Evolutionary conservation across 768 basidiomycete genomes (phyloP).

Genomic region (Boletus fagicola): DNA sequence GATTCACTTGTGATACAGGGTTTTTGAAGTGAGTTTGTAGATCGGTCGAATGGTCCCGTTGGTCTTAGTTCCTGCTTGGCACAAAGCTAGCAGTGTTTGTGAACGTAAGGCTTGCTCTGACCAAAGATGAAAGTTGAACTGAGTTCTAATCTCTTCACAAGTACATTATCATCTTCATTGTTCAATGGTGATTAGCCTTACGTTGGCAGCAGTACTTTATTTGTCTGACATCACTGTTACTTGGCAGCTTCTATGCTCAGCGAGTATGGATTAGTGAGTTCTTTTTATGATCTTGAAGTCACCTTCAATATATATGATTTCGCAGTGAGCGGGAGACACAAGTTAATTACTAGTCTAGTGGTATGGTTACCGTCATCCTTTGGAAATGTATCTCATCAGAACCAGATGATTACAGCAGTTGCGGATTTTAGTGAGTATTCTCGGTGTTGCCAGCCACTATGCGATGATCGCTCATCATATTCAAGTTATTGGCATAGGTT

Average conservation of each 20-base stretch:
- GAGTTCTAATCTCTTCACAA: neutral
- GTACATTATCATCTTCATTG: neutral
- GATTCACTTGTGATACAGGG: neutral
- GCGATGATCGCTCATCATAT: neutral
- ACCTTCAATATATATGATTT: neutral
- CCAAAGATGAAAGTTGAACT: neutral
- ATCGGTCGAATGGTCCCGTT: neutral
- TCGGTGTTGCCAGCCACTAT: neutral
- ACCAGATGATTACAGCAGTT: neutral
- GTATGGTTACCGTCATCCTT: neutral
- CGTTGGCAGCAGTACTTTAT: neutral
- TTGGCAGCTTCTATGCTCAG: slow-evolving; percentile 5
- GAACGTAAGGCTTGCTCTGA: neutral
- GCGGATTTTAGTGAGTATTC: neutral
- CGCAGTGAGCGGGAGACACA: slow-evolving; percentile 6
- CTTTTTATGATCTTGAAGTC: neutral
- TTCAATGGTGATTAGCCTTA: slow-evolving; percentile 3
- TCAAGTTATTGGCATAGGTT: slow-evolving; percentile 8
- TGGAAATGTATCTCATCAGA: neutral
- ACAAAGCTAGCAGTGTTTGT: slow-evolving; percentile 2
- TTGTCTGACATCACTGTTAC: neutral
- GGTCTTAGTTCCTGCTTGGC: neutral
- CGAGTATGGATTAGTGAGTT: slow-evolving; percentile 10
- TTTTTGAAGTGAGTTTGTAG: neutral
- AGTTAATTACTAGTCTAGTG: neutral